These are phyloP conservation scores for Lojkania enalia DNA, from an alignment of 2,329 filamentous ascomycete genomes.

Conservation along the genomic window DNA sequence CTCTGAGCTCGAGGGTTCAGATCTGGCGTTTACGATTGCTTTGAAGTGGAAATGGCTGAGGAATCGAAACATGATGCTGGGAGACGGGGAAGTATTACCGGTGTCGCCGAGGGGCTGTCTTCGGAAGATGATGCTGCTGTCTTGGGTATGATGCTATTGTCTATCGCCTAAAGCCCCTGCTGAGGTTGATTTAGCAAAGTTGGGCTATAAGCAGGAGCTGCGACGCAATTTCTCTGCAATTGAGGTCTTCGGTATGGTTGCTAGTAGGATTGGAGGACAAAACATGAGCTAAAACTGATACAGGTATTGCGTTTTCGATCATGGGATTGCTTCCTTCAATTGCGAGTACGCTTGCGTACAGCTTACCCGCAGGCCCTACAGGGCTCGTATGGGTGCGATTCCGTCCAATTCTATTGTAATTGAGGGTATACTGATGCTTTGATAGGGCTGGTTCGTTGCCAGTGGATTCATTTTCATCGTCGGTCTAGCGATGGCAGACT, in stretches of 20 bases:
- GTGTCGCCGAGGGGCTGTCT: conserved; percentile 30
- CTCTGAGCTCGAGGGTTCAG: background rate
- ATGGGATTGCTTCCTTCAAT: conserved; percentile 66
- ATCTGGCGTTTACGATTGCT: background rate
- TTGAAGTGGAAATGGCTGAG: conserved; percentile 9
- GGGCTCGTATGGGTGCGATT: conserved; percentile 63
- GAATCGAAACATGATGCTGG: conserved; percentile 17
- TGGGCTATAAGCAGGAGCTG: conserved; percentile 62
- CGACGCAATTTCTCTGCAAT: conserved; percentile 63
- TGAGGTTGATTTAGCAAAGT: conserved; percentile 19
- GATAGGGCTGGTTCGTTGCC: conserved; percentile 60
- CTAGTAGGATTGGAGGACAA: background rate
- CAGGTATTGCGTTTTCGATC: conserved; percentile 47
- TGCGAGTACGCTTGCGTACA: conserved; percentile 62
- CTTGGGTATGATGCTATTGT: conserved; percentile 32
- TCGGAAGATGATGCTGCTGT: conserved; percentile 47
- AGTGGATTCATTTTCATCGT: conserved; percentile 62
- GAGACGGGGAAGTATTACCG: conserved; percentile 17
- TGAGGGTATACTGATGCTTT: background rate
- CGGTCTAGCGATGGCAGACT: conserved; percentile 60
- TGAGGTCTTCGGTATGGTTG: conserved; percentile 62
- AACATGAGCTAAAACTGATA: conserved; percentile 23
- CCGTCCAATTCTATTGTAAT: background rate
- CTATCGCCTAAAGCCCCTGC: background rate
- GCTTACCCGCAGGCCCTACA: conserved; percentile 61